Evolutionary conservation across 179 eudicot genomes (phyloP).

Genomic region (Actinidia polygama): DNA sequence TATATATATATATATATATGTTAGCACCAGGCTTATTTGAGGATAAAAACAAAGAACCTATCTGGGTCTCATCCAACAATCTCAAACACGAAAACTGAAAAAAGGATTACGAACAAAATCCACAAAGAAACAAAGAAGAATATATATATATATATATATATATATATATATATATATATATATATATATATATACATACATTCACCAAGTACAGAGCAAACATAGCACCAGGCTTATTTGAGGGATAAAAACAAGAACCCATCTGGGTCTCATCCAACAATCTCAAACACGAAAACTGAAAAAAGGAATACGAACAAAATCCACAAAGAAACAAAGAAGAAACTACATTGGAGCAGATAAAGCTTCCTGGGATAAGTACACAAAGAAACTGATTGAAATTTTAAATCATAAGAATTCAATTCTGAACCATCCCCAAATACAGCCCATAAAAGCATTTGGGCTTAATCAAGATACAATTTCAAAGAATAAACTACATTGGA

Average conservation of each 20-base stretch:
- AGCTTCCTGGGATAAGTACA: too few relatives aligned
- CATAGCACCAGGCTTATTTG: not conserved
- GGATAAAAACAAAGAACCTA: not conserved
- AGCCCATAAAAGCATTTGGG: too few relatives aligned
- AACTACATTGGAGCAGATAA: not conserved
- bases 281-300: too few relatives aligned
- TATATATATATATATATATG: too few relatives aligned
- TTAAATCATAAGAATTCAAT: not conserved
- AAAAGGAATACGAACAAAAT: not conserved
- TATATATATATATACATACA: not conserved
- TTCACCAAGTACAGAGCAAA: conserved; percentile 1
- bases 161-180: too few relatives aligned
- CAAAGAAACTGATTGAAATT: not conserved
- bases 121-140: not conserved
- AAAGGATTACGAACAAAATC: not conserved
- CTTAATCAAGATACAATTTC: too few relatives aligned
- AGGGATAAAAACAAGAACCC: not conserved
- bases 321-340: not conserved
- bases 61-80: not conserved
- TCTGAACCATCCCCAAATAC: too few relatives aligned
- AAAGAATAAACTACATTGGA: too few relatives aligned
- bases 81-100: too few relatives aligned
- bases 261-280: not conserved
- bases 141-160: too few relatives aligned
- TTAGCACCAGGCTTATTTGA: not conserved